Evolutionary conservation across 306 rosid genomes (phyloP).

Genomic region (Quercus engelmannii): DNA sequence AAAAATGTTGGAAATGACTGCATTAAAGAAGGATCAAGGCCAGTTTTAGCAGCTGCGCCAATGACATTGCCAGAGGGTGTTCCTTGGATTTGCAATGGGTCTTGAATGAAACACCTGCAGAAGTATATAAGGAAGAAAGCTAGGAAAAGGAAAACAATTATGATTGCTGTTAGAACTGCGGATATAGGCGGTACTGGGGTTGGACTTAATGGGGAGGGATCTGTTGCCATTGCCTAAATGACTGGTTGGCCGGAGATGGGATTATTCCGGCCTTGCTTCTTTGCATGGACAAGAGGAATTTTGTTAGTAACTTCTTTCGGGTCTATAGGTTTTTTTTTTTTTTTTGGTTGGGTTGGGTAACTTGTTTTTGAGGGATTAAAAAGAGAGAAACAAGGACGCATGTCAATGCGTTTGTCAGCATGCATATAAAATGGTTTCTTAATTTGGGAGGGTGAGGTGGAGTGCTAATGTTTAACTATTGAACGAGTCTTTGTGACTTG

Average conservation of each 20-base stretch:
- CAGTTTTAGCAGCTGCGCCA: constrained; percentile 16
- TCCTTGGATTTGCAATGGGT: constrained; percentile 28
- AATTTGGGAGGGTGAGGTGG: constrained; percentile 28
- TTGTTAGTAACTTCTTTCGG: background rate
- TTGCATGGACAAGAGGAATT: constrained; percentile 38
- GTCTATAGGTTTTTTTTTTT: background rate
- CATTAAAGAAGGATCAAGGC: constrained; percentile 50
- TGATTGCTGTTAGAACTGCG: constrained; percentile 36
- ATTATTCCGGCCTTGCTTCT: constrained; percentile 20
- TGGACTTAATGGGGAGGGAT: background rate
- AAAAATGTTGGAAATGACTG: constrained; percentile 52
- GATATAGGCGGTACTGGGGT: constrained; percentile 31
- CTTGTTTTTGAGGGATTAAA: constrained; percentile 3
- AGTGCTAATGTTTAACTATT: constrained; percentile 21
- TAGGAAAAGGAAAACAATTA: constrained; percentile 38
- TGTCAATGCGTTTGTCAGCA: constrained; percentile 12
- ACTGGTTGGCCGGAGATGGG: constrained; percentile 23
- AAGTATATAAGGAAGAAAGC: constrained; percentile 46
- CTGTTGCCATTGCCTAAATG: constrained; percentile 24
- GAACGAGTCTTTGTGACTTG: constrained; percentile 40
- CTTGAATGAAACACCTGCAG: constrained; percentile 40
- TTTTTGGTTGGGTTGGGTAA: background rate
- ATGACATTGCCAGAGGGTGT: constrained; percentile 28
- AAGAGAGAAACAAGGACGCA: constrained; percentile 26
- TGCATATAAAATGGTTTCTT: constrained; percentile 6